A percentile compares a stretch with the other conserved stretches of the same genome.
Evolutionary conservation across 495 filamentous ascomycete genomes (phyloP).

Genomic region (Hyphodiscus hymeniophilus): DNA sequence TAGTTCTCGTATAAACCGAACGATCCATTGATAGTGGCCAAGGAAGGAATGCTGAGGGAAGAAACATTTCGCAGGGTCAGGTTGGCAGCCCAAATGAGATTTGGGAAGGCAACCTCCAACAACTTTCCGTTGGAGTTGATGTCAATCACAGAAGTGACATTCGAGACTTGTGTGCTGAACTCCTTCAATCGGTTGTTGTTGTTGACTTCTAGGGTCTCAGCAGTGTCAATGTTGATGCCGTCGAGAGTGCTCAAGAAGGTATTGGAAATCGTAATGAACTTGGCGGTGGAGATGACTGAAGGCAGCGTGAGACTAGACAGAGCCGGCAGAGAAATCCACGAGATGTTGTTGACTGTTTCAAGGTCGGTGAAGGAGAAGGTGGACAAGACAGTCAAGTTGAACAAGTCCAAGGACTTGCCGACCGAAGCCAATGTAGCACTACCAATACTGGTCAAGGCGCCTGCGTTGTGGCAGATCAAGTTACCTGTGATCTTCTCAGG

Average conservation of each 20-base stretch:
- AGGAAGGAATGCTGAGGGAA: conserved; percentile 64
- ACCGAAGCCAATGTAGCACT: conserved; percentile 42
- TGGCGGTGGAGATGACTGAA: conserved; percentile 48
- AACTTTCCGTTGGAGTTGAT: conserved; percentile 58
- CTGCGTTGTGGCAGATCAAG: conserved; percentile 52
- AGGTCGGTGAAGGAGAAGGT: conserved; percentile 56
- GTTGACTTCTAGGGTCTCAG: conserved; percentile 61
- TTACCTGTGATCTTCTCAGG: conserved; percentile 59
- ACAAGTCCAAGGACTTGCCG: conserved; percentile 56
- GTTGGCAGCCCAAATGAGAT: conserved; percentile 70
- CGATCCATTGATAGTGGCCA: conserved; percentile 66
- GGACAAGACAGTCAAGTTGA: conserved; percentile 55
- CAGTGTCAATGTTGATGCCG: conserved; percentile 65
- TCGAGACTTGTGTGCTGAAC: conserved; percentile 64
- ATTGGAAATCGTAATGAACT: conserved; percentile 66
- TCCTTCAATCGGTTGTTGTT: conserved; percentile 66
- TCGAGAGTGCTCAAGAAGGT: conserved; percentile 66
- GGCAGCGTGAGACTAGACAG: conserved; percentile 62
- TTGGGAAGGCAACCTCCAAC: conserved; percentile 57
- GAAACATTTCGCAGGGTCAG: conserved; percentile 85
- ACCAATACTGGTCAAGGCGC: conserved; percentile 45
- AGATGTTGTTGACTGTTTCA: conserved; percentile 51
- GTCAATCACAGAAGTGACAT: conserved; percentile 53
- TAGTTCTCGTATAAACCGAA: conserved; percentile 78
- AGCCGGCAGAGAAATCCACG: conserved; percentile 64